phyloP scores from a whole-genome alignment of 371 early-diverging fungal genomes.

The Entomophthora muscae region DNA sequence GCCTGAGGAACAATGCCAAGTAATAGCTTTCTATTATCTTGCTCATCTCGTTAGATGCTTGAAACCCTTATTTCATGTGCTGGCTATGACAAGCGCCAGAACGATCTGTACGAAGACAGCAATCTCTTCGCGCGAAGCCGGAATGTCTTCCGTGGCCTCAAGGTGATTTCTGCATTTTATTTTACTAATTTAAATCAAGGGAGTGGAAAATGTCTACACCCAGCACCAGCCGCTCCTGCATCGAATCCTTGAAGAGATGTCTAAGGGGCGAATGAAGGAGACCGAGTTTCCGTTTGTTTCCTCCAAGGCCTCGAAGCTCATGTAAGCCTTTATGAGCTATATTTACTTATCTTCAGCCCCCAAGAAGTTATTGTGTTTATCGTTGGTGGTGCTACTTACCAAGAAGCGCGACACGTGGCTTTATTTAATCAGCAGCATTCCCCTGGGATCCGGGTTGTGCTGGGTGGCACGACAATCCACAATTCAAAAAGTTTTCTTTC shows the following conservation, averaged over 20 bases:
- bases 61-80: constrained; percentile 59
- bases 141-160: constrained; percentile 67
- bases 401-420: constrained; percentile 70
- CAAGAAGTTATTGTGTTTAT: constrained; percentile 89
- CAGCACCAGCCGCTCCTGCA: constrained; percentile 80
- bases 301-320: constrained; percentile 39
- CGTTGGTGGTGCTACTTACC: constrained; percentile 83
- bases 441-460: constrained; percentile 58
- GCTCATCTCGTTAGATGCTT: constrained; percentile 38
- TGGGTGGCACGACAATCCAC: constrained; percentile 80
- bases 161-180: constrained; percentile 22
- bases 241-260: constrained; percentile 48
- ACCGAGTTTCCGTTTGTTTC: constrained; percentile 52
- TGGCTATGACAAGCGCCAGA: constrained; percentile 64
- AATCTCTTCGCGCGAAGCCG: constrained; percentile 63
- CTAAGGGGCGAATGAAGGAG: constrained; percentile 67
- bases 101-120: constrained; percentile 71
- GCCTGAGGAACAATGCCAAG: too few relatives aligned
- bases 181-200: constrained; percentile 17
- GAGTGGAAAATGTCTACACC: constrained; percentile 96
- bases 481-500: constrained; percentile 30
- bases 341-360: constrained; percentile 28
- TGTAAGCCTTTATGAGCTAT: neutral
- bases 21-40: too few relatives aligned
- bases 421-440: constrained; percentile 55